These are phyloP conservation scores for Leccinum angustisporum DNA, from an alignment of 1,284 basidiomycete species.

Conservation along the genomic window DNA sequence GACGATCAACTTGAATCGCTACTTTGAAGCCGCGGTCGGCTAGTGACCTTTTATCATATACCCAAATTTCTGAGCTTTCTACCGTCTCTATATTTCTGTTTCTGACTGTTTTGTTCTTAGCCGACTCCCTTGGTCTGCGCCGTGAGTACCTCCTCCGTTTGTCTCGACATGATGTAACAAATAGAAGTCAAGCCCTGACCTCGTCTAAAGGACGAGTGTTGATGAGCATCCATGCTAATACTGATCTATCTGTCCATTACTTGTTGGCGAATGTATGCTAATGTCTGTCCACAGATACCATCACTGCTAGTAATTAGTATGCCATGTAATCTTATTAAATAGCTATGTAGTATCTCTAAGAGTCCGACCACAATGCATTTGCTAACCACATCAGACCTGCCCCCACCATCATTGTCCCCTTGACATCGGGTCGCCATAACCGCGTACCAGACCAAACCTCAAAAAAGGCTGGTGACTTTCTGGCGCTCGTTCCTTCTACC, in stretches of 20 bases:
- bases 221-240: slow-evolving; percentile 85
- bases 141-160: slow-evolving; percentile 41
- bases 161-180: slow-evolving; percentile 55
- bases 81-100: slow-evolving; percentile 4
- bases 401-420: slow-evolving; percentile 37
- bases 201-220: slow-evolving; percentile 66
- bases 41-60: slow-evolving; percentile 71
- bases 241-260: slow-evolving; percentile 41
- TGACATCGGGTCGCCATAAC: slow-evolving; percentile 30
- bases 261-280: slow-evolving; percentile 11
- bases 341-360: slow-evolving; percentile 17
- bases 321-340: neutral
- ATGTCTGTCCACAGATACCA: slow-evolving; percentile 14
- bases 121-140: neutral
- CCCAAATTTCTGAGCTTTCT: slow-evolving; percentile 80
- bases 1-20: slow-evolving; percentile 82
- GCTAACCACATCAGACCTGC: slow-evolving; percentile 52
- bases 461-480: slow-evolving; percentile 27
- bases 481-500: slow-evolving; percentile 37
- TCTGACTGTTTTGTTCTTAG: slow-evolving; percentile 10
- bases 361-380: slow-evolving; percentile 55
- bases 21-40: slow-evolving; percentile 66
- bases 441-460: slow-evolving; percentile 34
- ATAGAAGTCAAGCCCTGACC: slow-evolving; percentile 89
- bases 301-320: neutral